These are phyloP conservation scores for Rhizopus microsporus DNA, from an alignment of 371 early-diverging fungal species.

Conservation along the genomic window DNA sequence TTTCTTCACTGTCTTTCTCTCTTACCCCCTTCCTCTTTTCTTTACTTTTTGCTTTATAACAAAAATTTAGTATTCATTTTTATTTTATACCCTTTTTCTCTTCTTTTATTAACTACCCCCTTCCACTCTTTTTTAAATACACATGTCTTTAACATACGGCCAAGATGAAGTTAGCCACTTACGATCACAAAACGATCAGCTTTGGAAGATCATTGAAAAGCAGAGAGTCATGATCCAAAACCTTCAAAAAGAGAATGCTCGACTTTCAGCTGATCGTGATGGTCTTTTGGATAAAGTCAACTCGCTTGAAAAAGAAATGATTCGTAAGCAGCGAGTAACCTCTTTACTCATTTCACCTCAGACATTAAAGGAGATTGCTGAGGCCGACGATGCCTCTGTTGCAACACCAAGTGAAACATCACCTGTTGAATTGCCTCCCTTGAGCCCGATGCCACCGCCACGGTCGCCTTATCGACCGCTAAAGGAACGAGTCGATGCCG, in stretches of 20 bases:
- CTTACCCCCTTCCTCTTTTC: no score
- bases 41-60: neutral
- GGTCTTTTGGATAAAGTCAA: constrained; percentile 44
- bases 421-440: constrained; percentile 12
- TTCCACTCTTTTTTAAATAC: constrained; percentile 8
- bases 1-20: no score
- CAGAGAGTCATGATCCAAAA: constrained; percentile 84
- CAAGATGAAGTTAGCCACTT: constrained; percentile 33
- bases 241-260: constrained; percentile 59
- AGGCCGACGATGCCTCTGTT: constrained; percentile 23
- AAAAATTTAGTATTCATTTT: neutral
- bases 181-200: constrained; percentile 76
- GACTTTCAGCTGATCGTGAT: constrained; percentile 57
- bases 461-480: constrained; percentile 35
- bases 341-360: constrained; percentile 41
- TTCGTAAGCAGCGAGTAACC: constrained; percentile 25
- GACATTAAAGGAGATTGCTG: constrained; percentile 28
- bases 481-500: constrained; percentile 18
- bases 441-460: constrained; percentile 33
- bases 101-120: neutral
- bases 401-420: constrained; percentile 22
- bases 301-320: constrained; percentile 30
- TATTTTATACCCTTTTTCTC: neutral
- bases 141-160: constrained; percentile 11
- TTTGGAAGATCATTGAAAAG: constrained; percentile 90